phyloP scores from a whole-genome alignment of 2,329 filamentous ascomycete species.

The Metarhizium guizhouense region DNA sequence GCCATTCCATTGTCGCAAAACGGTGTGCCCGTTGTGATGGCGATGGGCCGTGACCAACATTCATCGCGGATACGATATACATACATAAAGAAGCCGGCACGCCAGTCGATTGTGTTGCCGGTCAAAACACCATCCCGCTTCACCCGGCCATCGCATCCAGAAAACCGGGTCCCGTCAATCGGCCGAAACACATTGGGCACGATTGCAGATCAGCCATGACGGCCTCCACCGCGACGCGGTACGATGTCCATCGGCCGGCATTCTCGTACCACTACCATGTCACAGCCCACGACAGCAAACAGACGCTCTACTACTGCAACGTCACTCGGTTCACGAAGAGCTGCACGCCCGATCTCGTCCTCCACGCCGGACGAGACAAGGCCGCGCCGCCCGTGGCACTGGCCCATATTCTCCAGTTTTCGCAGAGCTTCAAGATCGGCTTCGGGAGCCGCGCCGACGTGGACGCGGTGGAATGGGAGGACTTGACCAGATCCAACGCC shows the following conservation, averaged over 20 bases:
- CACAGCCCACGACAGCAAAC: background rate
- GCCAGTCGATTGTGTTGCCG: too few species aligned
- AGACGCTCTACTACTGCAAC: background rate
- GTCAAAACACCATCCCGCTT: too few species aligned
- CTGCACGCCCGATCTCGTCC: background rate
- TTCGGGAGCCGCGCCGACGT: background rate
- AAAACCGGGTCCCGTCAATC: too few species aligned
- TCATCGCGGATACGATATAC: too few species aligned
- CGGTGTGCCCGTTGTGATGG: too few species aligned
- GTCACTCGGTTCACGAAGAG: background rate
- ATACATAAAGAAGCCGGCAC: too few species aligned
- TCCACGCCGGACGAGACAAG: background rate
- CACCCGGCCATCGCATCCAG: too few species aligned
- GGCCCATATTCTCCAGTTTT: background rate
- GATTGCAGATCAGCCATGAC: background rate
- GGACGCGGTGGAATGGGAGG: slow-evolving; percentile 2
- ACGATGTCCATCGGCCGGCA: background rate
- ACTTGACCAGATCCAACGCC: background rate
- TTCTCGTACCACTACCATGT: background rate
- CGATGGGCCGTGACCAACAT: too few species aligned
- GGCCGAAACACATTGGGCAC: too few species aligned
- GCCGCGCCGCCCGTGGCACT: background rate
- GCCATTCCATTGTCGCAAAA: too few species aligned
- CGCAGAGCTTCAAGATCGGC: slow-evolving; percentile 2
- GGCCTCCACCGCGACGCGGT: background rate